Percentiles rank a stretch among this genome's conserved stretches.
These are phyloP conservation scores for Tetrahymena elliotti DNA, from an alignment of 73 alveolate species.

Conservation along the genomic window DNA sequence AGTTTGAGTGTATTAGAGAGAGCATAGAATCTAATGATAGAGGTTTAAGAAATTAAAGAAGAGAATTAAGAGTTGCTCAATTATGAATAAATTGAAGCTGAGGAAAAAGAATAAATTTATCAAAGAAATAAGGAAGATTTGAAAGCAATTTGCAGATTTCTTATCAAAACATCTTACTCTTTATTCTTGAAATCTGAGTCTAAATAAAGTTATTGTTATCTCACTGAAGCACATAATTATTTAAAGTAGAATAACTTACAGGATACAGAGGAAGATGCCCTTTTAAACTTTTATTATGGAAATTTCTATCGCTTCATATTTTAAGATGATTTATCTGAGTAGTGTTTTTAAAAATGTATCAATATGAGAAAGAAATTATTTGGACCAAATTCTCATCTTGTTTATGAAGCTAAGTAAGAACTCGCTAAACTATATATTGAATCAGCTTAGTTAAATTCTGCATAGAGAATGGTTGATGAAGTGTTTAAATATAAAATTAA, in stretches of 20 bases:
- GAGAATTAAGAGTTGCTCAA: neutral
- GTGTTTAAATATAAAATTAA: neutral
- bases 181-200: neutral
- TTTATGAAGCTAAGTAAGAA: neutral
- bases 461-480: neutral
- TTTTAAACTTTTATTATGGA: neutral
- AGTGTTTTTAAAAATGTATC: neutral
- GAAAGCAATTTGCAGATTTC: neutral
- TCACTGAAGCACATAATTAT: neutral
- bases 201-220: neutral
- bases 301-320: neutral
- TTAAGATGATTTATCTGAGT: neutral
- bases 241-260: neutral
- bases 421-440: neutral
- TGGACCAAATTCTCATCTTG: neutral
- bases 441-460: neutral
- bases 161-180: neutral
- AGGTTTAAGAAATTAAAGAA: neutral
- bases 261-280: neutral
- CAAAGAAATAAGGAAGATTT: neutral
- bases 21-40: neutral
- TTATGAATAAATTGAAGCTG: neutral
- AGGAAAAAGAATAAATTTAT: neutral
- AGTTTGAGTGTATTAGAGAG: neutral
- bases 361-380: neutral